Base-by-base conservation (phyloP, 768 basidiomycete genomes). In the Sistotremastrum suecicum region DNA sequence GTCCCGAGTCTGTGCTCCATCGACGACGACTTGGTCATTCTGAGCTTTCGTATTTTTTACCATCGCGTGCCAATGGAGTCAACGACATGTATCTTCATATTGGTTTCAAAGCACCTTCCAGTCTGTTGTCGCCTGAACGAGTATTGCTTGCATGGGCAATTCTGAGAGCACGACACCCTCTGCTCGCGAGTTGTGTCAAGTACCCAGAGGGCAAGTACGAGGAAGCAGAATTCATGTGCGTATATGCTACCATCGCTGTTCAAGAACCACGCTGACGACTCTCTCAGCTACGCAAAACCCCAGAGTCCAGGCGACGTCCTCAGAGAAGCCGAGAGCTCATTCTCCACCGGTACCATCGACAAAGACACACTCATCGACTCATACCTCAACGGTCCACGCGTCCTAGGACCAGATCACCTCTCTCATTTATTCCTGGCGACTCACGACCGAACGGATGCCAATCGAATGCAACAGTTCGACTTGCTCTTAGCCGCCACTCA, bases 31-130 rank as follows among this genome's bases (percentile, higher is more conserved):
- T 90, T 42, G 83, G 84, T 4, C 76, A 84, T 47, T 85, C 76
- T 28, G 86, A 90, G 61, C 60, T 72, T 5, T 84, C 83, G 1
- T 91, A 88, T 61, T 89, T 74, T 58, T 68, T 89, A 7, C 86
- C 83, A 3, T 77, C 78, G 3, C 69, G 87, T n/a, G 78, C 77
- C 39, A 74, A 67, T 44, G 83, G 83, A 4, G 86, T 89, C 34
- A 91, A 91, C 53, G 87, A 91, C 58, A 89, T 91, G 87, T 88
- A 88, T 58, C 64, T 89, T 37, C 83, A 86, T 57, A 64, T 89
- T 35, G 79, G 78, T 1, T 77, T 85, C 59, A 58, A 54, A 34
- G 74, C 78, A 3, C 68, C 71, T 0, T 48, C 63, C 3, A 53
- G 53, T 7, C 53, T 75, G 38, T 54, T 82, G 28, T 55, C 56